These are phyloP conservation scores for Phytophthora lateralis DNA, from an alignment of 352 stramenopile species.

Conservation along the genomic window DNA sequence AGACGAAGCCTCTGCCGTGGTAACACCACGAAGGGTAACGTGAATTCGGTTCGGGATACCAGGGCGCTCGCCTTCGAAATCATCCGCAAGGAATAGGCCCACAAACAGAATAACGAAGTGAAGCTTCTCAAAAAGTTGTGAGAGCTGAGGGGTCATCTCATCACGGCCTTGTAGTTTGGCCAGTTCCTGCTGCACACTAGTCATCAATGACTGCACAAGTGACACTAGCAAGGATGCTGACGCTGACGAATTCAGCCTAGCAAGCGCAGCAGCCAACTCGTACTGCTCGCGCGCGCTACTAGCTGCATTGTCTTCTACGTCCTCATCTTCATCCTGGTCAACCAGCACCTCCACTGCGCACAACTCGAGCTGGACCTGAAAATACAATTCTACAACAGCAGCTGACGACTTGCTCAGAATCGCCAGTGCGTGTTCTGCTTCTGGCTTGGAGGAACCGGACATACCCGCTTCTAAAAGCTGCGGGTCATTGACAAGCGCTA, in stretches of 20 bases:
- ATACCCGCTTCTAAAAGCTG: slow-evolving; percentile 46
- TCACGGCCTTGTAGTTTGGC: slow-evolving; percentile 49
- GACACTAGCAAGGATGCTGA: slow-evolving; percentile 60
- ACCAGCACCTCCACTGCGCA: slow-evolving; percentile 66
- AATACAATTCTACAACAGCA: slow-evolving; percentile 74
- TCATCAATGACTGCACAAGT: slow-evolving; percentile 66
- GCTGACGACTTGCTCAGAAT: slow-evolving; percentile 63
- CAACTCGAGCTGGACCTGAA: slow-evolving; percentile 77
- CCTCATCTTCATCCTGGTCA: slow-evolving; percentile 83
- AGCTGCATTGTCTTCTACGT: slow-evolving; percentile 81
- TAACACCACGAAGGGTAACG: slow-evolving; percentile 34
- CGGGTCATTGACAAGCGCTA: slow-evolving; percentile 66
- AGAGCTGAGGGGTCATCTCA: slow-evolving; percentile 60
- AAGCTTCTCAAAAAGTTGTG: slow-evolving; percentile 77
- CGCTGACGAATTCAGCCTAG: slow-evolving; percentile 63
- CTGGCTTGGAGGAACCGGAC: slow-evolving; percentile 26
- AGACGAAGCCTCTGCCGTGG: slow-evolving; percentile 30
- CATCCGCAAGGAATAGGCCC: slow-evolving; percentile 78
- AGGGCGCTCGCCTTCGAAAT: slow-evolving; percentile 77
- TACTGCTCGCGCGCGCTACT: slow-evolving; percentile 70
- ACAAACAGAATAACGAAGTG: slow-evolving; percentile 83
- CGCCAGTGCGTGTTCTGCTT: slow-evolving; percentile 42
- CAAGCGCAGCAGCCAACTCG: slow-evolving; percentile 71
- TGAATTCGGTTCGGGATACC: slow-evolving; percentile 69
- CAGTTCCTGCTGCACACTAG: slow-evolving; percentile 50